Conservation (phyloP, 2,329 filamentous ascomycete species). For the Aspergillus jensenii region DNA sequence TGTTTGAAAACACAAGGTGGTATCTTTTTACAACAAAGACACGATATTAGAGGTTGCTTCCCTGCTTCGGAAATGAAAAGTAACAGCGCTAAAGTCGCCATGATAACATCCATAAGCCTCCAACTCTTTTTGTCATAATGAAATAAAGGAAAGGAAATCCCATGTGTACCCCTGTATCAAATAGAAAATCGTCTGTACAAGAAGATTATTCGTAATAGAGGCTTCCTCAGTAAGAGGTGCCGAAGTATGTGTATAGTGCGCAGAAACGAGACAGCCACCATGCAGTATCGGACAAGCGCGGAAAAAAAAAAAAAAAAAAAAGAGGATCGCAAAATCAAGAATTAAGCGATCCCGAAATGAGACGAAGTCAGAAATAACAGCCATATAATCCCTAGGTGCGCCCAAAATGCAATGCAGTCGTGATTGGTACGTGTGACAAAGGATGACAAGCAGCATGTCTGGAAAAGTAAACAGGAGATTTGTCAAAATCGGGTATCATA, state of each 20-base stretch:
- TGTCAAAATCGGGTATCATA: conserved; percentile 21
- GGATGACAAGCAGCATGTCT: conserved; percentile 20
- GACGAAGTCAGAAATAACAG: conserved; percentile 24
- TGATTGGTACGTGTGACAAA: conserved; percentile 37
- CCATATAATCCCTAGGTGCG: conserved; percentile 32
- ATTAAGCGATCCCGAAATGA: conserved; percentile 21
- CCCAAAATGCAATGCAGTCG: conserved; percentile 41
- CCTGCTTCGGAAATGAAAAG: background rate
- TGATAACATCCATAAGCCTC: conserved; percentile 16
- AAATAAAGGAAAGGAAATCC: conserved; percentile 13
- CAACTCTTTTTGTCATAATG: conserved; percentile 12
- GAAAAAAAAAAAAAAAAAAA: background rate
- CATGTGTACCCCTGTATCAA: conserved; percentile 15
- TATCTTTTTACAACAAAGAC: conserved; percentile 28
- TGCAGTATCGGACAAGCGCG: conserved; percentile 21
- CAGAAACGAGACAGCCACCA: conserved; percentile 31
- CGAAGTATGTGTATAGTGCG: conserved; percentile 20
- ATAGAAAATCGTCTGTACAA: conserved; percentile 32
- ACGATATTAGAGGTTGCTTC: conserved; percentile 8
- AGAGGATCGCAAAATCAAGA: conserved; percentile 21
- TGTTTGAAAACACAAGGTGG: conserved; percentile 20
- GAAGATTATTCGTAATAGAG: conserved; percentile 29
- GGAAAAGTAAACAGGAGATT: conserved; percentile 17
- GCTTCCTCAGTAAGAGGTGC: conserved; percentile 14
- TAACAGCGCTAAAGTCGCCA: conserved; percentile 9